Base-by-base conservation (phyloP, 495 filamentous ascomycete species). In the Neurospora intermedia region DNA sequence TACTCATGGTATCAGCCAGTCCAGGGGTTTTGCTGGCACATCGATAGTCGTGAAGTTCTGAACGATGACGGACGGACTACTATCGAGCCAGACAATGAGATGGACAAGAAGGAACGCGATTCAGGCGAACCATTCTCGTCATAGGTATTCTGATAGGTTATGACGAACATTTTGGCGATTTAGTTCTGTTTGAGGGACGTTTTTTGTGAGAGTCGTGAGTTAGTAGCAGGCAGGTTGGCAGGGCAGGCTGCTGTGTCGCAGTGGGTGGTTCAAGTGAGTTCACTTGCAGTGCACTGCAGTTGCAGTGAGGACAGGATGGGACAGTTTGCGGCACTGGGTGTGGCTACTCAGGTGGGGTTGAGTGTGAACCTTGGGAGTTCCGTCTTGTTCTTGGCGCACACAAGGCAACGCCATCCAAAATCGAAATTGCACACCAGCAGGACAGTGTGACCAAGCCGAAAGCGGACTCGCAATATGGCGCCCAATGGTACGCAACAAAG, bases 351-450 rank as follows among this genome's bases (percentile, higher is more conserved):
- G 35, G 43, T 59, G 69, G 76, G 75, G 48, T 35, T 66, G 54
- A 35, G 27, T 35, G 54, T 35, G 54, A 66, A 66, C 27, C 27
- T 18, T 66, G 54, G 27, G 54, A 66, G 54, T 35, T n/a, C n/a
- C n/a, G n/a, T n/a, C n/a, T n/a, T n/a, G n/a, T n/a, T 66, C 54
- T 66, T 66, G 54, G 54, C 54, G 42, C 46, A 72, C 74, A 45
- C 71, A 76, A 76, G 75, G 74, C 74, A 74, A 75, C 75, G 71
- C 77, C 74, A 78, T 70, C 80, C 78, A 82, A 82, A 79, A 81
- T 82, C 80, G 77, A 79, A 81, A 38, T 38, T 38, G 35, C 78
- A 78, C 77, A 77, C 75, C 76, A 77, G 69, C 77, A 76, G 27
- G 62, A 70, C 75, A 77, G 42, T 43, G 43, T 7, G 42, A 18